Evolutionary conservation across 2,329 filamentous ascomycete genomes (phyloP), one percentile per base, ranked within the genome.

Genomic region (Bimuria novae-zelandiae): DNA sequence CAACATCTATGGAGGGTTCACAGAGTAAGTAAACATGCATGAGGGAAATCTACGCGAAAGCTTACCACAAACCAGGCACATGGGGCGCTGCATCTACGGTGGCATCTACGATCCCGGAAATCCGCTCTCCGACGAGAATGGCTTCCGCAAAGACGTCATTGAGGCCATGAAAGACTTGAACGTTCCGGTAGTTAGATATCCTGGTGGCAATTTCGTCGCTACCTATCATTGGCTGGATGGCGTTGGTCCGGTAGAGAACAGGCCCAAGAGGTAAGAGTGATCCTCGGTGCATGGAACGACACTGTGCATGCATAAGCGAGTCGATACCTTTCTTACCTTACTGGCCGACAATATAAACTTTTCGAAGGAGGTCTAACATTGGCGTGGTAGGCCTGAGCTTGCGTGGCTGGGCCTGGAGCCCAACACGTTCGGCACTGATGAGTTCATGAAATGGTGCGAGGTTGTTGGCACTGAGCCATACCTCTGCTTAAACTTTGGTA

Each of bases 161-260:
- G 81, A 84, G 36, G 86, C 88, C 5, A 79, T 94, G 57, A 83
- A 85, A 67, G 88, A 92, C 61, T 81, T 94, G 49, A 82, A 89
- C 48, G 82, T 89, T 32, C 90, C 90, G 12, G 89, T 92, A 32
- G 84, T 92, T 19, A 81, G 89, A 42, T 94, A 93, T 66, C 90
- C 90, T 1, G 90, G 90, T 12, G 90, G 90, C 42, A 95, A 94
- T 74, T 94, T 93, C 71, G 83, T 86, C 39, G 90, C 90, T 3
- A 93, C 89, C 1, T 94, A 93, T 72, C 89, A 92, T 77, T 94
- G 90, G 89, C 79, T 86, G 43, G 90, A 94, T 72, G 90, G 89
- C 8, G 80, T 95, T 58, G 90, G 90, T 1, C 89, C 89, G 0
- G 81, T 78, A 57, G 87, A 90, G 19, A 78, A 86, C 63, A 80